These are phyloP conservation scores for Macrophomina phaseolina DNA, from an alignment of 2,329 filamentous ascomycete species.

Conservation along the genomic window DNA sequence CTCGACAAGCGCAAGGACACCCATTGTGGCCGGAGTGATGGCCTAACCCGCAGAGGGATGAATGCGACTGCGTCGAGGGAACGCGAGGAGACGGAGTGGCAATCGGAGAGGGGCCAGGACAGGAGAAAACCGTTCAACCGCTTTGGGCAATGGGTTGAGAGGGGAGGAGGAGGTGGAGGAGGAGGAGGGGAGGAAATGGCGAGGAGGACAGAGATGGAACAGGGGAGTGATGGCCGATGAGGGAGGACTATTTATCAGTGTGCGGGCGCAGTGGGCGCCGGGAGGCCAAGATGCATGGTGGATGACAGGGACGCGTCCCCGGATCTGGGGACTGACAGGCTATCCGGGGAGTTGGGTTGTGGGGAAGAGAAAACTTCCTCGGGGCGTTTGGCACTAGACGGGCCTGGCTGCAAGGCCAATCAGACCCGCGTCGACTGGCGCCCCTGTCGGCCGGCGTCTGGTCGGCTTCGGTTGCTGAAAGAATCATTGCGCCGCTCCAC, in stretches of 20 bases:
- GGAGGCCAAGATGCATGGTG: slow-evolving; percentile 11
- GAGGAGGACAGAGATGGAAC: background rate
- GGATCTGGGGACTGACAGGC: slow-evolving; percentile 16
- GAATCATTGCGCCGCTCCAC: background rate
- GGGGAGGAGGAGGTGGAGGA: too few species aligned
- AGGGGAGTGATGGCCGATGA: background rate
- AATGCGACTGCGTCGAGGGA: background rate
- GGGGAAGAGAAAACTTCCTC: slow-evolving; percentile 25
- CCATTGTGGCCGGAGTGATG: slow-evolving; percentile 35
- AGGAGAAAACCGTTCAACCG: background rate
- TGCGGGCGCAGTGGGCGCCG: background rate
- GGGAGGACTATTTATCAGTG: slow-evolving; percentile 16
- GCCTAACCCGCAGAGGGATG: background rate
- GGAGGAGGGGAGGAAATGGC: background rate
- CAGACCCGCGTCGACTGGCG: background rate
- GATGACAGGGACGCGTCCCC: slow-evolving; percentile 7
- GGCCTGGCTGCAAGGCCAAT: background rate
- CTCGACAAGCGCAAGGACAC: slow-evolving; percentile 43
- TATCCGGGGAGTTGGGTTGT: slow-evolving; percentile 3
- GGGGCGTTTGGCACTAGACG: background rate
- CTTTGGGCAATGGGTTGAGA: background rate
- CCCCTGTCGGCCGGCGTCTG: background rate
- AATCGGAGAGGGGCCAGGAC: background rate
- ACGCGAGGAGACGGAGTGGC: background rate
- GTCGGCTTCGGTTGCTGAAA: background rate